These are phyloP conservation scores for Cryptococcus sp. DNA, from an alignment of 1,284 basidiomycete species.

Conservation along the genomic window DNA sequence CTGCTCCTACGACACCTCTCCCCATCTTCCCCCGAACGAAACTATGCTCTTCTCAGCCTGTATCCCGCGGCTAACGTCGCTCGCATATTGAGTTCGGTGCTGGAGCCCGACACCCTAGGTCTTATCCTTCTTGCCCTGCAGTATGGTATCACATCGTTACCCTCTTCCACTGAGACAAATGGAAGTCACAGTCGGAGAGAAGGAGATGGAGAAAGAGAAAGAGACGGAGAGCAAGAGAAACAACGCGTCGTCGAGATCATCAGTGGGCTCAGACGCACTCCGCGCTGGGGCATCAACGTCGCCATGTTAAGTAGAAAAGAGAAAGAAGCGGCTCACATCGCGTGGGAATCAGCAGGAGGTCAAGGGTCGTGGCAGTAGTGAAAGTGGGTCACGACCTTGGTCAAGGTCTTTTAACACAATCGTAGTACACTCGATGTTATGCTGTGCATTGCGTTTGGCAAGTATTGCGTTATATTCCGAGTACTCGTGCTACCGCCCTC, in stretches of 20 bases:
- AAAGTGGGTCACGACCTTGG: no score
- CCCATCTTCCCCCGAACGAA: conserved; percentile 4
- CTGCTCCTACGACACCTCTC: conserved; percentile 32
- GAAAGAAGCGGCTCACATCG: conserved; percentile 19
- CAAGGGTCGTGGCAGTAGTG: conserved; percentile 19
- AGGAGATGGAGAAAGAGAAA: not conserved
- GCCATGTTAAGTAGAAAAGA: conserved; percentile 39
- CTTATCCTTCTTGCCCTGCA: conserved; percentile 28
- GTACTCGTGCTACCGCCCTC: no score
- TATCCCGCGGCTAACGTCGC: conserved; percentile 30
- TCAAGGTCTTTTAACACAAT: no score
- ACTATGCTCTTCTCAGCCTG: conserved; percentile 18
- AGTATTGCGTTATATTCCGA: no score
- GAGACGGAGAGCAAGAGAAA: conserved; percentile 3
- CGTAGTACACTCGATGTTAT: not conserved
- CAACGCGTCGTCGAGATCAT: conserved; percentile 22
- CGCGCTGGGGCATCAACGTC: conserved; percentile 40
- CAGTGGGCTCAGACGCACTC: conserved; percentile 25
- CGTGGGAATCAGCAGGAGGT: conserved; percentile 27
- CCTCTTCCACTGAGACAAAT: not conserved
- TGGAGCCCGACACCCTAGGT: conserved; percentile 48
- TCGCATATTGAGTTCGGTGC: conserved; percentile 29
- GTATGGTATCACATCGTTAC: not conserved
- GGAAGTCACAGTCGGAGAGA: not conserved
- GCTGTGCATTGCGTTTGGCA: not conserved